Percentiles rank a stretch among this genome's conserved stretches.
These are phyloP conservation scores for Xylariaceae sp. DNA, from an alignment of 2,329 filamentous ascomycete species.

Conservation along the genomic window DNA sequence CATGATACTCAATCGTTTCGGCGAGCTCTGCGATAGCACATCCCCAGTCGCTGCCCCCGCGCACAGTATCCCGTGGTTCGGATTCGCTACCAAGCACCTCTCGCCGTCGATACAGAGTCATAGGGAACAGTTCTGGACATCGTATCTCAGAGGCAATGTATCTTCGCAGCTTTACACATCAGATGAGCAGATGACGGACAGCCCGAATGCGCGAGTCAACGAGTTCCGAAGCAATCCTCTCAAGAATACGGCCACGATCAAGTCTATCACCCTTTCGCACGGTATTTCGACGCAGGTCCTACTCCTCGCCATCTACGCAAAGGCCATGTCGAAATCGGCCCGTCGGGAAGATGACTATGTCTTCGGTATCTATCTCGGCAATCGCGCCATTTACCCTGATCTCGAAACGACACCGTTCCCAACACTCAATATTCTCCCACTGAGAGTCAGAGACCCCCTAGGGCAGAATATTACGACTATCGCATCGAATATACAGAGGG, in stretches of 20 bases:
- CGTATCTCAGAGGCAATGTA: conserved; percentile 37
- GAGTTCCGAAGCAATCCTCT: conserved; percentile 22
- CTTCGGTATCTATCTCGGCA: conserved; percentile 79
- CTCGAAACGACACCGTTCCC: conserved; percentile 53
- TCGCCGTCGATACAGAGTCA: conserved; percentile 9
- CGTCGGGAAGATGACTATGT: conserved; percentile 42
- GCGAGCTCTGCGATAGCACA: conserved; percentile 21
- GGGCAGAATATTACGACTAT: conserved; percentile 38
- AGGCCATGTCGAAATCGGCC: conserved; percentile 30
- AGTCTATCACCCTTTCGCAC: conserved; percentile 24
- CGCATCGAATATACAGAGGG: conserved; percentile 60
- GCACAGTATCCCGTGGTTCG: conserved; percentile 24
- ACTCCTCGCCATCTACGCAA: conserved; percentile 68
- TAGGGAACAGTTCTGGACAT: conserved; percentile 40
- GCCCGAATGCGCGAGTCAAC: conserved; percentile 7
- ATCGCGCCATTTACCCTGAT: conserved; percentile 53
- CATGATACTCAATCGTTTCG: conserved; percentile 47
- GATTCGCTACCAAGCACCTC: conserved; percentile 23
- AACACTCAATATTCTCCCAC: conserved; percentile 72
- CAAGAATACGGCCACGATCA: conserved; percentile 18
- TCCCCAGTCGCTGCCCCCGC: not conserved
- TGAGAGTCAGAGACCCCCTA: conserved; percentile 47
- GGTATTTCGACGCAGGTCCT: conserved; percentile 67
- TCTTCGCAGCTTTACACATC: not conserved
- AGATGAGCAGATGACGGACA: not conserved